A percentile compares a stretch with the other conserved stretches of the same genome.
These are phyloP conservation scores for Acrasis kona DNA, from an alignment of 78 protist genomes.

Conservation along the genomic window DNA sequence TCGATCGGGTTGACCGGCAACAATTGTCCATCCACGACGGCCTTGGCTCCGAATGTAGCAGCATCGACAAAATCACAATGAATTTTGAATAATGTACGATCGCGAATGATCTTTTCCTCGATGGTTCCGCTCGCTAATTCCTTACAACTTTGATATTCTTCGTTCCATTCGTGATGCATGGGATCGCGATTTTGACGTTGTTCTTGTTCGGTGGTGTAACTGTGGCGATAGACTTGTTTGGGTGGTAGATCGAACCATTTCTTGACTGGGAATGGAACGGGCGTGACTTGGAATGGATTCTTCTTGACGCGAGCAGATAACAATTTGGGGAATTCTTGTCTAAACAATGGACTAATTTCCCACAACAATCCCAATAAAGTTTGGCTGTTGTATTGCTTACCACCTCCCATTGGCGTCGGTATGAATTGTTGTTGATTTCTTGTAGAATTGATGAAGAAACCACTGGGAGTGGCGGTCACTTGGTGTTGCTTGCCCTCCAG, in stretches of 20 bases:
- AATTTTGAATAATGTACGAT: conserved; percentile 40
- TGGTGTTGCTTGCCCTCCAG: conserved; percentile 14
- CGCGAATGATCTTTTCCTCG: conserved; percentile 44
- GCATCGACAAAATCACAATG: conserved; percentile 55
- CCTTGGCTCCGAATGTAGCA: conserved; percentile 52
- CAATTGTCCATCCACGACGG: conserved; percentile 11
- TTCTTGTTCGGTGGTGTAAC: neutral
- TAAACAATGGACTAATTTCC: conserved; percentile 2
- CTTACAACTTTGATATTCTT: conserved; percentile 38
- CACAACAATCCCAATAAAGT: conserved; percentile 22
- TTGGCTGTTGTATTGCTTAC: neutral
- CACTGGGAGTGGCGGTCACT: conserved; percentile 6
- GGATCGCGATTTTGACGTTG: conserved; percentile 7
- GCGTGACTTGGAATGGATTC: neutral
- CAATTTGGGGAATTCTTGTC: conserved; percentile 11
- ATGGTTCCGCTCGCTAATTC: conserved; percentile 26
- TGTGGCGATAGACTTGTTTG: conserved; percentile 19
- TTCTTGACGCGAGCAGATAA: conserved; percentile 22
- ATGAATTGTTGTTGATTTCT: conserved; percentile 9
- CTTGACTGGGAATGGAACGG: conserved; percentile 13
- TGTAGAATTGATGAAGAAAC: conserved; percentile 41
- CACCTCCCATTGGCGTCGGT: neutral
- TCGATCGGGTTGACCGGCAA: conserved; percentile 58
- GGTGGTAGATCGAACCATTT: conserved; percentile 4
- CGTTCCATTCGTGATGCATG: conserved; percentile 61